Conservation (phyloP, 2,329 filamentous ascomycete genomes). For the Calonectria pauciramosa region DNA sequence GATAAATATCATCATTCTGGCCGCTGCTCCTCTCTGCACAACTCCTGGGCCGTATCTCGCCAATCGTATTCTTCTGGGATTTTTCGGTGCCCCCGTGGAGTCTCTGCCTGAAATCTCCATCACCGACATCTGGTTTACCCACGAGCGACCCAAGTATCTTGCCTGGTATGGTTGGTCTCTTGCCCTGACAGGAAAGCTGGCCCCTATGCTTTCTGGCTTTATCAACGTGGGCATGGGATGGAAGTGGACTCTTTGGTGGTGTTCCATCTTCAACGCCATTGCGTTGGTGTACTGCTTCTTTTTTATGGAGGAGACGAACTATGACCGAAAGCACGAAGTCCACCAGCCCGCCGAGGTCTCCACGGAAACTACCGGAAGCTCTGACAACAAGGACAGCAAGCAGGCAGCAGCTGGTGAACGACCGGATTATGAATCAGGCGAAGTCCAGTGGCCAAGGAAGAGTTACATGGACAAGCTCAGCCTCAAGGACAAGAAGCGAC, state of each 20-base stretch:
- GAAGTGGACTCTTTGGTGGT: conserved; percentile 50
- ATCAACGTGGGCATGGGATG: conserved; percentile 49
- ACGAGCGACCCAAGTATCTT: conserved; percentile 47
- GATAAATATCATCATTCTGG: conserved; percentile 44
- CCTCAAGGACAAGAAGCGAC: conserved; percentile 51
- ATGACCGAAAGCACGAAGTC: conserved; percentile 46
- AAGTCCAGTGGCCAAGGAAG: conserved; percentile 51
- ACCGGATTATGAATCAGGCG: conserved; percentile 44
- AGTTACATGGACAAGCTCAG: conserved; percentile 51
- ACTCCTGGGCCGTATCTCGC: conserved; percentile 42
- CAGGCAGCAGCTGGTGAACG: neutral
- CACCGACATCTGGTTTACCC: conserved; percentile 46
- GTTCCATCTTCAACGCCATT: conserved; percentile 47
- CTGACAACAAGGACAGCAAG: neutral
- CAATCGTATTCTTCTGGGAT: conserved; percentile 46
- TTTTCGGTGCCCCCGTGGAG: conserved; percentile 47
- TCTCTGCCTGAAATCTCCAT: conserved; percentile 48
- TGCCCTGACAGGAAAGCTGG: conserved; percentile 46
- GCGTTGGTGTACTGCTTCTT: conserved; percentile 58
- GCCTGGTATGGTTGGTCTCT: conserved; percentile 47
- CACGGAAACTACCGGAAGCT: neutral
- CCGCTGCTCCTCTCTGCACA: conserved; percentile 44
- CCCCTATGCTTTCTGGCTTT: conserved; percentile 51
- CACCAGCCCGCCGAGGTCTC: neutral
- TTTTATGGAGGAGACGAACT: conserved; percentile 68